These are phyloP conservation scores for Cicer cuneatum DNA, from an alignment of 306 rosid genomes.

Conservation along the genomic window DNA sequence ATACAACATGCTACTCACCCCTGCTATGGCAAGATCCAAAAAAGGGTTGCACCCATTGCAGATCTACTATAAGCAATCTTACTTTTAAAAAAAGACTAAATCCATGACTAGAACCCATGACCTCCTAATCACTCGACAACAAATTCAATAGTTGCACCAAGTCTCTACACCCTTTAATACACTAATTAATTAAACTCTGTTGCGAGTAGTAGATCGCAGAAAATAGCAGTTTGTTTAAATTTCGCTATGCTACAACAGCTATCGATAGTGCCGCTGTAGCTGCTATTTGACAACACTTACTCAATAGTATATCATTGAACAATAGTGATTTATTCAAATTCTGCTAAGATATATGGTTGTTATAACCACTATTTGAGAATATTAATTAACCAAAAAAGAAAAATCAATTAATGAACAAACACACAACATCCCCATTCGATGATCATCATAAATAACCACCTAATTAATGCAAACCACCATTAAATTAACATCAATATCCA, in stretches of 20 bases:
- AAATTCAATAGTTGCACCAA: neutral
- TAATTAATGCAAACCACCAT: constrained; percentile 30
- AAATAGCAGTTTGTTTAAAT: too few relatives aligned
- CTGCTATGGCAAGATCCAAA: neutral
- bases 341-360: too few relatives aligned
- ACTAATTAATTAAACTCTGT: neutral
- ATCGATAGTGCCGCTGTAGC: too few relatives aligned
- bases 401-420: constrained; percentile 37
- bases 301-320: too few relatives aligned
- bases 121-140: neutral
- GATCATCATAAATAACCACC: constrained; percentile 17
- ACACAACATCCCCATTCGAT: constrained; percentile 11
- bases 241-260: too few relatives aligned
- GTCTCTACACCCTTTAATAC: neutral
- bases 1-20: neutral
- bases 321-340: too few relatives aligned
- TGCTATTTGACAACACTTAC: too few relatives aligned
- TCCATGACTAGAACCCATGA: neutral
- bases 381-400: neutral
- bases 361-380: too few relatives aligned
- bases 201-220: too few relatives aligned
- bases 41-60: neutral
- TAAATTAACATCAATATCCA: neutral
- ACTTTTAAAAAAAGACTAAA: neutral
- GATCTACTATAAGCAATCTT: constrained; percentile 11